phyloP scores from a whole-genome alignment of 2,329 filamentous ascomycete genomes.

The Ascomycota sp. region DNA sequence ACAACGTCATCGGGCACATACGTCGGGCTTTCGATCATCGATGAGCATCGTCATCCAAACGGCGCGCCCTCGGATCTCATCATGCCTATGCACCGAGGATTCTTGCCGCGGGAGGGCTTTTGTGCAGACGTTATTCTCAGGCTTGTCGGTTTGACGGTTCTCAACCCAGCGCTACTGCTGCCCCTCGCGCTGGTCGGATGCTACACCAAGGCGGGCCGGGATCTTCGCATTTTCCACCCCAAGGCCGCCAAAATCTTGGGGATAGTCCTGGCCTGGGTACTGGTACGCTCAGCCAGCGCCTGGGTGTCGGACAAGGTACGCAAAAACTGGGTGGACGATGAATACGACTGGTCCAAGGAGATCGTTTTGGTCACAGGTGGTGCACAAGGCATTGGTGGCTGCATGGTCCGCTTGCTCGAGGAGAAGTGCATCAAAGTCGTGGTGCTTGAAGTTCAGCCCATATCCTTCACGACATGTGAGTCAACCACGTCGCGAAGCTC shows the following conservation, averaged over 20 bases:
- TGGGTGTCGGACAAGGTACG: slow-evolving; percentile 13
- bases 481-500: no score
- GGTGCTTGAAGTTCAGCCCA: slow-evolving; percentile 47
- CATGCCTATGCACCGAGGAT: slow-evolving; percentile 25
- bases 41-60: no score
- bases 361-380: slow-evolving; percentile 58
- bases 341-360: slow-evolving; percentile 47
- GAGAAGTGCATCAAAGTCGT: slow-evolving; percentile 45
- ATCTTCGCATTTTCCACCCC: slow-evolving; percentile 31
- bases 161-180: slow-evolving; percentile 45
- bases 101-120: slow-evolving; percentile 36
- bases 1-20: neutral
- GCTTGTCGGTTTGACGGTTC: slow-evolving; percentile 35
- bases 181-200: slow-evolving; percentile 41
- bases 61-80: neutral
- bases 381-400: slow-evolving; percentile 50
- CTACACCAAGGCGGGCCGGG: slow-evolving; percentile 40
- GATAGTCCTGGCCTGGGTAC: slow-evolving; percentile 11
- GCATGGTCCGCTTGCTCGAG: slow-evolving; percentile 44
- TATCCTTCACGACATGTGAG: slow-evolving; percentile 31
- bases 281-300: slow-evolving; percentile 8
- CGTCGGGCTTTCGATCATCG: no score
- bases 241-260: slow-evolving; percentile 26
- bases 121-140: slow-evolving; percentile 37
- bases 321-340: slow-evolving; percentile 16